Base-by-base conservation (phyloP, 352 stramenopile species). In the Plasmopara halstedii region DNA sequence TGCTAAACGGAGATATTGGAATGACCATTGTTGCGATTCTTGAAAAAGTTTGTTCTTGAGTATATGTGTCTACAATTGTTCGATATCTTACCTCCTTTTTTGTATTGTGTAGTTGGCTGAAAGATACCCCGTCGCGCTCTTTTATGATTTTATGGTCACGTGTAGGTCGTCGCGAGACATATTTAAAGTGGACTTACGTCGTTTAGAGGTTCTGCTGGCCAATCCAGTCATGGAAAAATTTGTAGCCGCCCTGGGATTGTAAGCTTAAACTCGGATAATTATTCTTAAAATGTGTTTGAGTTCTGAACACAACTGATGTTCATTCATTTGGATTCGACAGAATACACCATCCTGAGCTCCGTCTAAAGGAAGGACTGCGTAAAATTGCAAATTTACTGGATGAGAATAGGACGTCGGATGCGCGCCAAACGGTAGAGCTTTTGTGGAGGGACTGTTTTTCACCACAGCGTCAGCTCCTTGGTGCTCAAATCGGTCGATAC, bases 201-300 rank as follows among this genome's bases (percentile, higher is more conserved):
- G 72, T 14, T 47, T 93, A 14, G 25, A 66, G 15, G 56, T 62
- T 26, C 37, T 86, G 8, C 19, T 90, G 5, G 47, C 72, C n/a
- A 85, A 90, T 45, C 47, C 73, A 3, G 58, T 83, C 8, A 86
- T 88, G 73, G 76, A 88, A 43, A 88, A 86, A 44, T 90, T 93
- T 38, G 78, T 93, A 18, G 72, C 76, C 6, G 73, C 81, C 0
- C 52, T 93, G 42, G 59, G 71, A 56, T 53, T 88, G 77, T 88
- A 70, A 39, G 73, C 59, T 7, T 2, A 42, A 22, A n/a, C n/a
- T n/a, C n/a, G n/a, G n/a, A n/a, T n/a, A n/a, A n/a, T n/a, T n/a
- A n/a, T n/a, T n/a, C n/a, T n/a, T n/a, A 4, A 13, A 26, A 22
- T 1, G 29, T 46, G 5, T 19, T 8, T 10, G 15, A 31, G 11